Evolutionary conservation across 306 rosid species (phyloP), one percentile per base, ranked within the genome.

Genomic region (Lathyrus oleraceus): DNA sequence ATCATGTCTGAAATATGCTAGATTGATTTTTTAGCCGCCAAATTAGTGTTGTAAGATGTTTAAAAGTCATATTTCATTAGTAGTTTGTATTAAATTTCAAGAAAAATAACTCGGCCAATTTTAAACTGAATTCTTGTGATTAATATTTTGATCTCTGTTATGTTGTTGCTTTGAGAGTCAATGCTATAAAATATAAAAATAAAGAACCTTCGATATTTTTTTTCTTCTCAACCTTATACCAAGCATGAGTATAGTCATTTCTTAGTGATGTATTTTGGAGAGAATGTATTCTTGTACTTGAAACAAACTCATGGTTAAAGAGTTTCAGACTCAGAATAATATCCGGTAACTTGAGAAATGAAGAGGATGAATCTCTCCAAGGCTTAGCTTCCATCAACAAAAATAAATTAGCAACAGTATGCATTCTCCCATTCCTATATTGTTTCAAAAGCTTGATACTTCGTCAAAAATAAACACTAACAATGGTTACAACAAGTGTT

Each of bases 11-110:
- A 78, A 61, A 45, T 76, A 61, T 69, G 80, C 78, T 74, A 83
- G 77, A 75, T 60, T 61, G 80, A 38, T 61, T 67, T 21, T 60
- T 76, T 78, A 16, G 78, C 71, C 27, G 47, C 67, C 74, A 81
- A 80, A 48, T 35, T 86, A 85, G 81, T 83, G 85, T 76, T 85
- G 87, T 74, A 48, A 28, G 80, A 69, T 53, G 72, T 61, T 72
- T 76, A 58, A 71, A 59, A 57, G 78, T 59, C 65, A 14, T 59
- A 45, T 70, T 74, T 59, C 57, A 69, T 82, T 80, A 57, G 80
- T 70, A 81, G 78, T 80, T 65, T 70, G 87, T 82, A 88, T 64
- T 75, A 21, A 83, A 81, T 72, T 81, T 73, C 77, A 8, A 49
- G 67, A 27, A 81, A 61, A 67, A 70, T 28, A 77, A 76, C 75